phyloP scores from a whole-genome alignment of 208 protist species.

The Leishmania martiniquensis region DNA sequence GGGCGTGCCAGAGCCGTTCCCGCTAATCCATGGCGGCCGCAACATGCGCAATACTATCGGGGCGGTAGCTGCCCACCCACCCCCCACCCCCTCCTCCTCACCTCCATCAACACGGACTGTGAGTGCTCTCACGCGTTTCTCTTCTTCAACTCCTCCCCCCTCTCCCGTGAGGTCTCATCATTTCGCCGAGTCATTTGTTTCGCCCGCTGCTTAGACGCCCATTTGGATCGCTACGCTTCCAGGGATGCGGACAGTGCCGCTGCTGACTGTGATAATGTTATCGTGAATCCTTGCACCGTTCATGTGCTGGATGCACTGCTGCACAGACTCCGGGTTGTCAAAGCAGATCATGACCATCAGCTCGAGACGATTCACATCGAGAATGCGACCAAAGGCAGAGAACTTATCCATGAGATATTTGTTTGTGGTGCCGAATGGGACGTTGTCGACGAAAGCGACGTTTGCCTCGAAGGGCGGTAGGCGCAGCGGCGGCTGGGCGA shows the following conservation, averaged over 20 bases:
- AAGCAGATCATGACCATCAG: conserved; percentile 79
- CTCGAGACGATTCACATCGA: conserved; percentile 86
- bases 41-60: neutral
- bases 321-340: conserved; percentile 78
- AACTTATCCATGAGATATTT: conserved; percentile 77
- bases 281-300: conserved; percentile 75
- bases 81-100: neutral
- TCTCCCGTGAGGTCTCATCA: neutral
- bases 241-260: conserved; percentile 80
- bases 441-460: conserved; percentile 80
- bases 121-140: neutral
- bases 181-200: neutral
- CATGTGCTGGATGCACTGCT: conserved; percentile 81
- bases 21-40: neutral
- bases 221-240: conserved; percentile 58
- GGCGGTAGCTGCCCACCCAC: neutral
- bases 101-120: neutral
- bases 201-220: conserved; percentile 34
- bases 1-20: neutral
- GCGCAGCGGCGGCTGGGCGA: conserved; percentile 8
- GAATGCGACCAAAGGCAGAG: conserved; percentile 60
- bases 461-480: conserved; percentile 60
- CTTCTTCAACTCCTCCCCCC: neutral
- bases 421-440: conserved; percentile 87
- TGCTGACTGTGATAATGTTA: conserved; percentile 83